Conservation (phyloP, 495 filamentous ascomycete genomes). For the Terfezia boudieri region DNA sequence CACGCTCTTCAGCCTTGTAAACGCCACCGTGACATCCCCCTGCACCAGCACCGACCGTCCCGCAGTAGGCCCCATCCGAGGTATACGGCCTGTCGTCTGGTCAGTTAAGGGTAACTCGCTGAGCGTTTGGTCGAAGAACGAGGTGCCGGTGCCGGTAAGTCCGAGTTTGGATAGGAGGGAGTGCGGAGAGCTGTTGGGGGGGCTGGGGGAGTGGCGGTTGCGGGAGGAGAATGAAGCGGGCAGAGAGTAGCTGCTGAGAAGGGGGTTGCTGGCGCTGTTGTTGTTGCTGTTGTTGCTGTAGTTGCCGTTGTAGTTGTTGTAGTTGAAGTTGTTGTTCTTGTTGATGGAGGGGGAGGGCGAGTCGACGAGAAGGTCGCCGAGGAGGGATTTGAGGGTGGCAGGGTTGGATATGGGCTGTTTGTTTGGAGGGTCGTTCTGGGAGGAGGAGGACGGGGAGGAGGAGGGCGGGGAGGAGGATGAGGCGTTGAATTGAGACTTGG, state of each 20-base stretch:
- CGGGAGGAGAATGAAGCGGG: not conserved
- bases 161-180: not conserved
- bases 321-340: constrained; percentile 12
- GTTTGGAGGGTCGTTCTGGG: too few relatives aligned
- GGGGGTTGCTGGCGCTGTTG: not conserved
- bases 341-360: constrained; percentile 8
- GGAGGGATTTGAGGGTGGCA: constrained; percentile 7
- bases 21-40: constrained; percentile 31
- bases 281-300: constrained; percentile 4
- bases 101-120: not conserved
- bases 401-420: constrained; percentile 4
- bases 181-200: constrained; percentile 1
- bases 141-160: not conserved
- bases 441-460: too few relatives aligned
- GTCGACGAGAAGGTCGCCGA: constrained; percentile 11
- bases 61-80: constrained; percentile 29
- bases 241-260: not conserved
- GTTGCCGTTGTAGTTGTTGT: constrained; percentile 3
- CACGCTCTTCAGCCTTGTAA: constrained; percentile 28
- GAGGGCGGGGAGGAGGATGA: constrained; percentile 4
- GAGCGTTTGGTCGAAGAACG: not conserved
- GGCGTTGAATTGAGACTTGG: too few relatives aligned
- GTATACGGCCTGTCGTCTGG: constrained; percentile 1
- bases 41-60: constrained; percentile 37
- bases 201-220: not conserved